phyloP scores from a whole-genome alignment of 2,329 filamentous ascomycete genomes.

The Hortaea werneckii region DNA sequence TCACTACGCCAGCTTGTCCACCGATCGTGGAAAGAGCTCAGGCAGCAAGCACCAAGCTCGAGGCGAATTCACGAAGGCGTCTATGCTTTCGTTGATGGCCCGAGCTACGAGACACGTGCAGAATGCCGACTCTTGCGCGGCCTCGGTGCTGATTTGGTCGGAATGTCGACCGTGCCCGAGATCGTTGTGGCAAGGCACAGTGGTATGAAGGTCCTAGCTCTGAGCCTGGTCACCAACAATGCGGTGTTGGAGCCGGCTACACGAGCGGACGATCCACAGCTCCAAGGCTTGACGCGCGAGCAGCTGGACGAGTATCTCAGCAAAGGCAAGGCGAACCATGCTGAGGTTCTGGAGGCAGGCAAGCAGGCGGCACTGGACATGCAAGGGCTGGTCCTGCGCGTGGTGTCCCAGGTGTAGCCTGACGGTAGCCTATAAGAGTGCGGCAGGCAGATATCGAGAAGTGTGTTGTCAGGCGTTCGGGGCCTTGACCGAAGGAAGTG shows the following conservation, averaged over 20 bases:
- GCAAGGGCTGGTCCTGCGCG: slow-evolving; percentile 43
- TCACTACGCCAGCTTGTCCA: slow-evolving; percentile 48
- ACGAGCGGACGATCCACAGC: slow-evolving; percentile 45
- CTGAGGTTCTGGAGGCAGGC: slow-evolving; percentile 55
- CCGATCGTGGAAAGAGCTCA: slow-evolving; percentile 45
- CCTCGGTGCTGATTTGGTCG: slow-evolving; percentile 57
- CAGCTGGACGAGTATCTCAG: slow-evolving; percentile 47
- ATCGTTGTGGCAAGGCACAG: slow-evolving; percentile 56
- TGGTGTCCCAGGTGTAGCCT: slow-evolving; percentile 31
- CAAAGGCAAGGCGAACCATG: slow-evolving; percentile 52
- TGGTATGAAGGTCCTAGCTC: slow-evolving; percentile 52
- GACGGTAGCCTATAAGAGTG: background rate
- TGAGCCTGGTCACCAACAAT: slow-evolving; percentile 57
- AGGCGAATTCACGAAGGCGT: slow-evolving; percentile 53
- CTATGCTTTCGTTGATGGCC: slow-evolving; percentile 55
- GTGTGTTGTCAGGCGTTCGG: too few relatives aligned
- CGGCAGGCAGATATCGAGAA: too few relatives aligned
- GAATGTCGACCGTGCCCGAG: slow-evolving; percentile 61
- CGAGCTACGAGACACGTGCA: slow-evolving; percentile 55
- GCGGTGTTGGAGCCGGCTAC: slow-evolving; percentile 50
- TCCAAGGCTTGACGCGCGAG: slow-evolving; percentile 40
- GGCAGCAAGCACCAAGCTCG: slow-evolving; percentile 31
- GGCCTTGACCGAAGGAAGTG: background rate
- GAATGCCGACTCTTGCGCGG: slow-evolving; percentile 53
- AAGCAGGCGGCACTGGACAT: slow-evolving; percentile 51